Conservation (phyloP, 805 yeast genomes). For the Cyberlindnera lachancei region DNA sequence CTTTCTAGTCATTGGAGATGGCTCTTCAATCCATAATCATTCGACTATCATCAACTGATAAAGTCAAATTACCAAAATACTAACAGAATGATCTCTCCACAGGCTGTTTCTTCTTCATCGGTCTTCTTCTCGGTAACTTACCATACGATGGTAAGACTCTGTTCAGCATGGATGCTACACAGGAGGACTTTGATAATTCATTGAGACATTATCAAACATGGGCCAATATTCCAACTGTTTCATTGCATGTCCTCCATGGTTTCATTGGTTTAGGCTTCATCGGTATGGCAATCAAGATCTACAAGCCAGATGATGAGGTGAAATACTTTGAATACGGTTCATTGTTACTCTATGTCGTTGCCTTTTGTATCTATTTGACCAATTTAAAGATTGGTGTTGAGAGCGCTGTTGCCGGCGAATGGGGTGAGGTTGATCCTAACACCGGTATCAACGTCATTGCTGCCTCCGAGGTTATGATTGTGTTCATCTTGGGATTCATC, state of each 20-base stretch:
- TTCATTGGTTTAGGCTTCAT: conserved; percentile 58
- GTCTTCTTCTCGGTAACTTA: conserved; percentile 69
- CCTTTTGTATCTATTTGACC: conserved; percentile 74
- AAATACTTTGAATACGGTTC: conserved; percentile 88
- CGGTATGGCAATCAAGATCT: conserved; percentile 71
- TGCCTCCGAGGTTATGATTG: conserved; percentile 75
- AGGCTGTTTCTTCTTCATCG: conserved; percentile 71
- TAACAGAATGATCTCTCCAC: conserved; percentile 2
- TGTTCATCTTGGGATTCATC: conserved; percentile 69
- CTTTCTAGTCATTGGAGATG: too few relatives aligned
- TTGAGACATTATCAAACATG: conserved; percentile 67
- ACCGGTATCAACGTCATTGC: conserved; percentile 90
- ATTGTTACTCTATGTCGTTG: conserved; percentile 62
- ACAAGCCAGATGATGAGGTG: conserved; percentile 80
- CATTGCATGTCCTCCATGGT: conserved; percentile 56
- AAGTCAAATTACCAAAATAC: too few relatives aligned
- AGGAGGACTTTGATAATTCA: conserved; percentile 50
- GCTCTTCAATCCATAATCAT: too few relatives aligned
- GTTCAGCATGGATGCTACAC: conserved; percentile 49
- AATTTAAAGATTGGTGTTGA: conserved; percentile 76
- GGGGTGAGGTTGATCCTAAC: conserved; percentile 89
- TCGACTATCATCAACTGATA: too few relatives aligned
- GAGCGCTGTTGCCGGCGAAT: conserved; percentile 60
- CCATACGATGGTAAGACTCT: conserved; percentile 76
- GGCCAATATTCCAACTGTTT: conserved; percentile 54